A percentile compares a stretch with the other conserved stretches of the same genome.
These are phyloP conservation scores for Pharnaceum exiguum DNA, from an alignment of 148 eudicot genomes.

Conservation along the genomic window DNA sequence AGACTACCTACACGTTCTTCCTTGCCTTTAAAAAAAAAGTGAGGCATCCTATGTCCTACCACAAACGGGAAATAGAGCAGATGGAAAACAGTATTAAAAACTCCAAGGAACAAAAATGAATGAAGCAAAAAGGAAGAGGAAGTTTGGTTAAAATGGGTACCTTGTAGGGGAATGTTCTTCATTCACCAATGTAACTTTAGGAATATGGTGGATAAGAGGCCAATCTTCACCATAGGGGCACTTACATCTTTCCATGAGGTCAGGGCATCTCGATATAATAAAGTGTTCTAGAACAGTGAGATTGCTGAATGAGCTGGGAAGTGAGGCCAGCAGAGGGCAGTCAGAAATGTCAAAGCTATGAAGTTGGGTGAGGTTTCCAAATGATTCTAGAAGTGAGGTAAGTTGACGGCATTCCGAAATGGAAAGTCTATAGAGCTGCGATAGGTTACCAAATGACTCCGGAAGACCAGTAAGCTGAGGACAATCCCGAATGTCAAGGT, in stretches of 20 bases:
- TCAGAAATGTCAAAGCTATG: neutral
- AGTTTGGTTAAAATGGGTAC: conserved; percentile 14
- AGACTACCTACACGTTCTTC: no score
- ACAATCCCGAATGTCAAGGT: neutral
- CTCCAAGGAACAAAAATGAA: no score
- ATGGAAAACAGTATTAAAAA: no score
- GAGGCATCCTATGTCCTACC: no score
- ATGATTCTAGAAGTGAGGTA: no score
- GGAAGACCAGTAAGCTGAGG: neutral
- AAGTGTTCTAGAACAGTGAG: neutral
- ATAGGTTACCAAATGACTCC: neutral
- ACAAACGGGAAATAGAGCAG: no score
- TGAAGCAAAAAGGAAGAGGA: no score
- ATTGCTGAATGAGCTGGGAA: conserved; percentile 1
- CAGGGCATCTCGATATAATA: neutral
- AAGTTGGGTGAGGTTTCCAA: neutral
- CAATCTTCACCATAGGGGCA: conserved; percentile 5
- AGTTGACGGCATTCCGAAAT: no score
- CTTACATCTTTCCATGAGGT: neutral
- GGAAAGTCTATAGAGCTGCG: no score
- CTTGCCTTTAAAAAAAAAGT: no score
- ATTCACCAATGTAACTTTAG: conserved; percentile 1
- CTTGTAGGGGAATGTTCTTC: conserved; percentile 18
- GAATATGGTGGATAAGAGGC: conserved; percentile 6
- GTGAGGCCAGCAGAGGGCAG: neutral